Evolutionary conservation across 116 monocot species (phyloP).

Genomic region (Phalaenopsis hybrid): DNA sequence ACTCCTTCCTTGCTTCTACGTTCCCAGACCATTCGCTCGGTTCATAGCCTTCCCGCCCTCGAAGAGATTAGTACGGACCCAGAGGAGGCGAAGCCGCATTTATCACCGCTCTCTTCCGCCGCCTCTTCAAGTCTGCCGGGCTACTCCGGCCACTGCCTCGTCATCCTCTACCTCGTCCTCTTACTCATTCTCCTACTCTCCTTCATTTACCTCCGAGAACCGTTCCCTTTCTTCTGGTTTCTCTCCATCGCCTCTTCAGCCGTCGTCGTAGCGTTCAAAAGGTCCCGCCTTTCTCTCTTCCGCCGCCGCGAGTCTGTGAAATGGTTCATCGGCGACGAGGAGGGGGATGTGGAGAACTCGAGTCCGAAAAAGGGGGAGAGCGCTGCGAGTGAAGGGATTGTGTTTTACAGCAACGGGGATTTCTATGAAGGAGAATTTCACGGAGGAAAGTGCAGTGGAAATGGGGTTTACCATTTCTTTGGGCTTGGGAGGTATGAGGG

Average conservation of each 20-base stretch:
- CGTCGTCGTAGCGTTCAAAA: background rate
- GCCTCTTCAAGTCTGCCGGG: background rate
- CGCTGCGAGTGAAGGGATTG: slow-evolving; percentile 14
- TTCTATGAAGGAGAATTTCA: slow-evolving; percentile 39
- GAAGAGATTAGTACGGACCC: background rate
- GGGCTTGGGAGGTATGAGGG: slow-evolving; percentile 37
- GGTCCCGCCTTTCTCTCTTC: background rate
- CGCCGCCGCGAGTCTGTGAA: slow-evolving; percentile 9
- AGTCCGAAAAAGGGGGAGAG: background rate
- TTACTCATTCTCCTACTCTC: slow-evolving; percentile 1
- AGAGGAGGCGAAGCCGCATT: slow-evolving; percentile 3
- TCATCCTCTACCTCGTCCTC: background rate
- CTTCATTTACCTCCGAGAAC: slow-evolving; percentile 4
- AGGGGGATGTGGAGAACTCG: background rate
- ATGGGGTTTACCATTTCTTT: slow-evolving; percentile 23
- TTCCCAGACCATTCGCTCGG: slow-evolving; percentile 13
- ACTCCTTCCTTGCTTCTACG: slow-evolving; percentile 12
- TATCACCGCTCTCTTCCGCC: background rate
- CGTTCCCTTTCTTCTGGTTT: background rate
- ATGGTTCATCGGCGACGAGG: slow-evolving; percentile 31
- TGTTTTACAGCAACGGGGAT: slow-evolving; percentile 33
- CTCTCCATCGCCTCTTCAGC: slow-evolving; percentile 1
- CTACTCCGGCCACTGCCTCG: background rate
- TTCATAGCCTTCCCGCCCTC: slow-evolving; percentile 10
- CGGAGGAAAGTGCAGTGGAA: slow-evolving; percentile 29